A percentile compares a stretch with the other conserved stretches of the same genome.
These are phyloP conservation scores for Scutellaria barbata DNA, from an alignment of 257 asterid genomes.

Conservation along the genomic window DNA sequence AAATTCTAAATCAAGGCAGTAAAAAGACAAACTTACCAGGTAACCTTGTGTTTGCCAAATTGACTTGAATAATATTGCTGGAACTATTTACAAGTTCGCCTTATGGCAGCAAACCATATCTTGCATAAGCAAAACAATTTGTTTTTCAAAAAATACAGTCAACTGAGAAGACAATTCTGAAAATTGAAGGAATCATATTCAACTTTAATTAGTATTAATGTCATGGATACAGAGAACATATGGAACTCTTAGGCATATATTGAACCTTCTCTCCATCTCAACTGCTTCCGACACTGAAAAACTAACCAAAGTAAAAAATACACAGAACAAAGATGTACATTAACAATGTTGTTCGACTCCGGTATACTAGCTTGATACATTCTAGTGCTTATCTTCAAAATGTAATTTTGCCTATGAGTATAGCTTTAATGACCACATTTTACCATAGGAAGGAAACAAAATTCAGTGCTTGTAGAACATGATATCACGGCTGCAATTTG, in stretches of 20 bases:
- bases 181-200: background rate
- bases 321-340: constrained; percentile 1
- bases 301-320: constrained; percentile 2
- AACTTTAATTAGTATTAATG: background rate
- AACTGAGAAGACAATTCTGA: background rate
- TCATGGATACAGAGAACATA: constrained; percentile 17
- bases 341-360: background rate
- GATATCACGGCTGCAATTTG: constrained; percentile 79
- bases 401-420: background rate
- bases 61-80: no score
- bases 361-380: constrained; percentile 7
- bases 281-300: background rate
- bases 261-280: constrained; percentile 18
- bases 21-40: constrained; percentile 24
- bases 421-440: background rate
- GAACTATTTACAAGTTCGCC: no score
- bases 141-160: background rate
- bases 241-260: no score
- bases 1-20: background rate
- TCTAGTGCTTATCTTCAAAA: constrained; percentile 8
- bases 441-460: constrained; percentile 20
- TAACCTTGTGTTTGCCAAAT: background rate
- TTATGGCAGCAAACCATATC: constrained; percentile 16
- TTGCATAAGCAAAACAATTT: constrained; percentile 3
- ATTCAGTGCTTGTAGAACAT: constrained; percentile 62